Base-by-base conservation (phyloP, 2,329 filamentous ascomycete genomes). In the Colletotrichum camelliae region DNA sequence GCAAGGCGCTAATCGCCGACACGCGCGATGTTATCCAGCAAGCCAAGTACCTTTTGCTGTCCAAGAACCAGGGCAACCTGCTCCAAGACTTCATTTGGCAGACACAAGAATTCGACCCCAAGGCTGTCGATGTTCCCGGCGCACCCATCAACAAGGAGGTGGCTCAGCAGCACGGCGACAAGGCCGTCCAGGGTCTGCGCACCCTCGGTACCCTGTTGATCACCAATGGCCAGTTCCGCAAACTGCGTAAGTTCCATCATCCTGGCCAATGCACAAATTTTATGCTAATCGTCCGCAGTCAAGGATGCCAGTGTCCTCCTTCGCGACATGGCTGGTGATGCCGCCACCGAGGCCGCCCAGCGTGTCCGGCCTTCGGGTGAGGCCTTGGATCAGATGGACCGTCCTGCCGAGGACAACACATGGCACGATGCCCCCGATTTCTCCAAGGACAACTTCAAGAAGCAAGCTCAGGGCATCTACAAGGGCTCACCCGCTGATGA, bases 31-130 rank as follows among this genome's bases (percentile, higher is more conserved):
- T 98, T 67, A 93, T 99, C 61, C 91, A 94, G 81, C 91, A 97
- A 83, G 94, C 96, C 74, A 97, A 98, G 88, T 86, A 93, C 73
- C 90, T 99, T 15, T 87, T 98, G 10, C 89, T 99, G 31, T 94
- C 94, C 86, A 99, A 98, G 91, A 99, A 99, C 83, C 91, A 98
- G 75, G 97, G 96, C 82, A 96, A 99, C 81, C 87, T 98, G 74
- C 88, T 99, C 24, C 97, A 99, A 83, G 96, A 99, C 81, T 98
- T 99, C 85, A 95, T 98, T 85, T 99, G 95, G 94, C 94, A 98
- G 83, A 96, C 96, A 0, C 92, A 95, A 82, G 90, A 94, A 62
- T 93, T 97, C 77, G 91, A 92, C 69, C 87, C 91, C 73, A 93
- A 89, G 80, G 88, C 90, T 67, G 89, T 95, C 31, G 84, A 86